phyloP scores from a whole-genome alignment of 345 rosid species.

The Citrus sinensis region DNA sequence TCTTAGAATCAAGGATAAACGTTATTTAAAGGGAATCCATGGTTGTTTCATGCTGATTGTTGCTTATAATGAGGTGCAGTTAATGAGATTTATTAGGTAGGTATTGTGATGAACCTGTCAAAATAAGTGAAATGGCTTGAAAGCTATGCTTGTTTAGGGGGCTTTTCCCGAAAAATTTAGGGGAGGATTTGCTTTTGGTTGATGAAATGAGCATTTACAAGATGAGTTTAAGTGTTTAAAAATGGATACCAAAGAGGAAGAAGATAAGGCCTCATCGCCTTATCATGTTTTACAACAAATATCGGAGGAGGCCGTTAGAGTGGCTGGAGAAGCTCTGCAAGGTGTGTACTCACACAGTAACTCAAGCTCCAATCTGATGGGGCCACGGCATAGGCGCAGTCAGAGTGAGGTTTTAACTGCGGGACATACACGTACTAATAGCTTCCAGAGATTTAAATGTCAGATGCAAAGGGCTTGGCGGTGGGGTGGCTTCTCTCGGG shows the following conservation, averaged over 20 bases:
- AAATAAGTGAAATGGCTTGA: conserved; percentile 6
- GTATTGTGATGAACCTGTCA: conserved; percentile 3
- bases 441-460: conserved; percentile 63
- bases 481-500: conserved; percentile 56
- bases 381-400: conserved; percentile 50
- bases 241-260: conserved; percentile 56
- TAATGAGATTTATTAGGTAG: not conserved
- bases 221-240: conserved; percentile 29
- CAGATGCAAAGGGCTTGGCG: conserved; percentile 92
- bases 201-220: conserved; percentile 22
- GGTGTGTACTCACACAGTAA: conserved; percentile 19
- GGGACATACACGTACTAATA: conserved; percentile 22
- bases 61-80: conserved; percentile 1
- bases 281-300: conserved; percentile 28
- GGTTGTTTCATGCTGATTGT: conserved; percentile 8
- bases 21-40: not conserved
- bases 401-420: conserved; percentile 46
- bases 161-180: conserved; percentile 9
- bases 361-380: not conserved
- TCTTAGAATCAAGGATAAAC: conserved; percentile 13
- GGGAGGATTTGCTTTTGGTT: conserved; percentile 19
- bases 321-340: conserved; percentile 44
- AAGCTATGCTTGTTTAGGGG: conserved; percentile 1
- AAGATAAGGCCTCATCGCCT: conserved; percentile 33
- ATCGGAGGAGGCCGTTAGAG: conserved; percentile 43